Evolutionary conservation across 2,329 filamentous ascomycete species (phyloP).

Genomic region (Teratosphaeria epicoccoides): DNA sequence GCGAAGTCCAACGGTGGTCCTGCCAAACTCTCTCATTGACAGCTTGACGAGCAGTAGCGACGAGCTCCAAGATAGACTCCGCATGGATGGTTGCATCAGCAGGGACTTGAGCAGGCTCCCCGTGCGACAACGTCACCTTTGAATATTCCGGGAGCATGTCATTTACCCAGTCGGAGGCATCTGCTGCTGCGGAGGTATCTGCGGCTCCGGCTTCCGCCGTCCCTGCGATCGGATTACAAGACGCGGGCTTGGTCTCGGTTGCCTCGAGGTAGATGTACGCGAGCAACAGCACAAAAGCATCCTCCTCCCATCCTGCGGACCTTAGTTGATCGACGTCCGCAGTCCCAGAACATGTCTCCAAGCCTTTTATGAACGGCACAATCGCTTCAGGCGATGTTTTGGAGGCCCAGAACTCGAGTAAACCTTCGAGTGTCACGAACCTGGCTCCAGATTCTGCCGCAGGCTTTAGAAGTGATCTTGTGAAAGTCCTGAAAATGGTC

Average conservation of each 20-base stretch:
- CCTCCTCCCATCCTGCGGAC: constrained; percentile 27
- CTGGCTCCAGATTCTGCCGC: constrained; percentile 6
- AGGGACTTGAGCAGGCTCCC: not conserved
- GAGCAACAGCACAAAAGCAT: constrained; percentile 26
- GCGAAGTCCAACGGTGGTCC: constrained; percentile 17
- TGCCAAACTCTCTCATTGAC: constrained; percentile 14
- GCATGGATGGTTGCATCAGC: constrained; percentile 12
- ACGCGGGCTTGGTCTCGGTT: not conserved
- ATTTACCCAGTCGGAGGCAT: constrained; percentile 3
- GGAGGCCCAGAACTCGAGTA: constrained; percentile 42
- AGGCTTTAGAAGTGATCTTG: constrained; percentile 15
- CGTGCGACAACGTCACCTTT: not conserved
- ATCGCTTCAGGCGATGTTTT: constrained; percentile 4
- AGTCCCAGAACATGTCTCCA: constrained; percentile 22
- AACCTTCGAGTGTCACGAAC: constrained; percentile 23
- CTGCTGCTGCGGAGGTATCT: not conserved
- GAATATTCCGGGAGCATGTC: constrained; percentile 13
- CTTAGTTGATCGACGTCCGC: constrained; percentile 21
- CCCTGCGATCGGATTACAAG: not conserved
- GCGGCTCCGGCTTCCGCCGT: not conserved
- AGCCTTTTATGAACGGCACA: constrained; percentile 21
- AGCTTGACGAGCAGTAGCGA: constrained; percentile 11
- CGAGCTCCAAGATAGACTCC: constrained; percentile 15
- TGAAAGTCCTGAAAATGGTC: constrained; percentile 17
- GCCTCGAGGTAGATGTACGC: constrained; percentile 14